Evolutionary conservation across 2,329 filamentous ascomycete species (phyloP).

Genomic region (Fusarium redolens): DNA sequence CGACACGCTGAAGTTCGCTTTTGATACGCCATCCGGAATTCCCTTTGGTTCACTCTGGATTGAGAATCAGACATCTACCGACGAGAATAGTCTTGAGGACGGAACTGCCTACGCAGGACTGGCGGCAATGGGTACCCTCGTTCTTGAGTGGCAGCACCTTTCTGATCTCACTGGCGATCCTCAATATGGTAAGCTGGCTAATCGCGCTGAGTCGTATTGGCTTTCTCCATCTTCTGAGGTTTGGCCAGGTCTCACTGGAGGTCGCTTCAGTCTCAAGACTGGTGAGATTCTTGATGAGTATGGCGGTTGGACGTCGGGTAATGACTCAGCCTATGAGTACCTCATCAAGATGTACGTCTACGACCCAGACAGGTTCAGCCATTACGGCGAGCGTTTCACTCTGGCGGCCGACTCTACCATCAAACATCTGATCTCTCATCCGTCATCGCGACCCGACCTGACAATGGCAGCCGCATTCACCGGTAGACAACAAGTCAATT

Average conservation of each 20-base stretch:
- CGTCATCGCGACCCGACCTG: constrained; percentile 78
- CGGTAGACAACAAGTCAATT: constrained; percentile 60
- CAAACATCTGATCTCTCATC: constrained; percentile 54
- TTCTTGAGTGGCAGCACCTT: constrained; percentile 21
- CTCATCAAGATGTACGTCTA: constrained; percentile 71
- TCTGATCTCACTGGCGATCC: constrained; percentile 15
- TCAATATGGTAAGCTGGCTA: constrained; percentile 1
- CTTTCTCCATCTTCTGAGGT: constrained; percentile 13
- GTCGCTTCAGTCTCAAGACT: constrained; percentile 6
- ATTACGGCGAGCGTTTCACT: constrained; percentile 52
- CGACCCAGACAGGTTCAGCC: constrained; percentile 66
- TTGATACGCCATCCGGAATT: constrained; percentile 11
- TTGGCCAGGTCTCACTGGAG: constrained; percentile 18
- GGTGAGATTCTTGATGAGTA: constrained; percentile 43
- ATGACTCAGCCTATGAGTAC: constrained; percentile 70
- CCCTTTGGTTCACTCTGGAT: not conserved
- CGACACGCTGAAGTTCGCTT: constrained; percentile 48
- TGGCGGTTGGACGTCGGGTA: constrained; percentile 67
- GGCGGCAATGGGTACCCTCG: constrained; percentile 11
- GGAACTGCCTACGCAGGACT: not conserved
- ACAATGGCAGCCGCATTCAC: constrained; percentile 71
- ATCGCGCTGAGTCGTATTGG: constrained; percentile 10
- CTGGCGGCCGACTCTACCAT: constrained; percentile 60
- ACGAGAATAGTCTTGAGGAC: not conserved
- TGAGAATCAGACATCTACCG: constrained; percentile 4